Percentiles rank a stretch among this genome's conserved stretches.
Evolutionary conservation across 1,284 basidiomycete genomes (phyloP).

Genomic region (Fomitopsis palustris): DNA sequence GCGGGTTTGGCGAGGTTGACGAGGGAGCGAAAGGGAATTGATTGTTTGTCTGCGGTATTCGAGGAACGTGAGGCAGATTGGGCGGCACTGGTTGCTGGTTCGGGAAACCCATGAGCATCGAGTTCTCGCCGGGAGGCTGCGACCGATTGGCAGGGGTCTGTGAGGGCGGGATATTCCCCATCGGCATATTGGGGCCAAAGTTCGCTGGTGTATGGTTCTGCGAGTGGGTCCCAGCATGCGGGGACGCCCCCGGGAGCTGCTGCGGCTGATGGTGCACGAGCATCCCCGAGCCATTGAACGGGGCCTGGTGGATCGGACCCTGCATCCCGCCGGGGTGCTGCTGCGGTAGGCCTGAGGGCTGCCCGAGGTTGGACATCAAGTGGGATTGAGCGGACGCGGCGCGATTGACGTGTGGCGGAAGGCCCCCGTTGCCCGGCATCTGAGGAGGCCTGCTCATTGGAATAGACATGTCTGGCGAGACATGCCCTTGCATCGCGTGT

Average conservation of each 20-base stretch:
- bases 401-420: constrained; percentile 38
- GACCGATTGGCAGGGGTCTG: constrained; percentile 25
- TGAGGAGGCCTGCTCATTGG: constrained; percentile 30
- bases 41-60: constrained; percentile 34
- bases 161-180: constrained; percentile 29
- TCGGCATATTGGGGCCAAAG: constrained; percentile 12
- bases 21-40: constrained; percentile 41
- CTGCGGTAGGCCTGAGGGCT: constrained; percentile 39
- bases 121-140: constrained; percentile 42
- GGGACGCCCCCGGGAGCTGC: constrained; percentile 19
- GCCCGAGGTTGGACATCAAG: constrained; percentile 49
- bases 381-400: constrained; percentile 37
- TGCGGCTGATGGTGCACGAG: constrained; percentile 31
- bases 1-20: constrained; percentile 40
- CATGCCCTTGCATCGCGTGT: constrained; percentile 29
- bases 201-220: constrained; percentile 17
- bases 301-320: constrained; percentile 31
- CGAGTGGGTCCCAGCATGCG: constrained; percentile 16
- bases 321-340: constrained; percentile 38
- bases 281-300: constrained; percentile 40
- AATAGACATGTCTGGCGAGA: constrained; percentile 40
- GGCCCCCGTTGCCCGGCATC: constrained; percentile 31
- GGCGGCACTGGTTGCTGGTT: constrained; percentile 39
- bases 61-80: constrained; percentile 31
- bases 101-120: constrained; percentile 42